phyloP scores from a whole-genome alignment of 2,329 filamentous ascomycete genomes.

The Penicillium sp. region DNA sequence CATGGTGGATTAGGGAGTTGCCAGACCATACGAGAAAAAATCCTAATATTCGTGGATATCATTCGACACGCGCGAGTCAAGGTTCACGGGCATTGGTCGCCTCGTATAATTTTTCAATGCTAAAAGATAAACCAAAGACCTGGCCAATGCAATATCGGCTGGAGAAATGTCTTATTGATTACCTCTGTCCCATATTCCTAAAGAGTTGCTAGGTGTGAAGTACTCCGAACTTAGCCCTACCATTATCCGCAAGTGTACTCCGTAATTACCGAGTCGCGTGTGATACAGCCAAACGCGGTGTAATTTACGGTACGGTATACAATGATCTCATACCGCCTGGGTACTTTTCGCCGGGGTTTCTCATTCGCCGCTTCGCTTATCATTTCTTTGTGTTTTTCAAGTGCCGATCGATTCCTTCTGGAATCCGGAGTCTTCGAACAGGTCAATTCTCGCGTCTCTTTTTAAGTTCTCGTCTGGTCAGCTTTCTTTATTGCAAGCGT shows the following conservation, averaged over 20 bases:
- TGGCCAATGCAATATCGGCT: neutral
- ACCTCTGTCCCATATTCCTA: neutral
- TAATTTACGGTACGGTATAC: neutral
- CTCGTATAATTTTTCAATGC: neutral
- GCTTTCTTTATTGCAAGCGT: neutral
- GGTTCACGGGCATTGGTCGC: neutral
- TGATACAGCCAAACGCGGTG: neutral
- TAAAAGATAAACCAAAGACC: neutral
- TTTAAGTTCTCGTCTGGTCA: neutral
- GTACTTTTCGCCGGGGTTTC: neutral
- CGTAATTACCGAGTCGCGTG: neutral
- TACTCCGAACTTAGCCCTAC: neutral
- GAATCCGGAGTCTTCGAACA: neutral
- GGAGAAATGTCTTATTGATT: neutral
- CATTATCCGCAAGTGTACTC: neutral
- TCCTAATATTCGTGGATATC: neutral
- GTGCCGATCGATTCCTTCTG: slow-evolving; percentile 12
- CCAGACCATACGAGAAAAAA: neutral
- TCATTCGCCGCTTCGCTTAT: slow-evolving; percentile 20
- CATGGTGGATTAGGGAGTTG: neutral
- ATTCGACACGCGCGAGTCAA: neutral
- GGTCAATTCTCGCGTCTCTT: neutral
- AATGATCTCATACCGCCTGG: neutral
- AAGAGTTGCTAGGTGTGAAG: too few relatives aligned
- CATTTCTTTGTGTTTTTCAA: slow-evolving; percentile 5